Conservation (phyloP, 495 filamentous ascomycete genomes). For the Patellaria atrata region DNA sequence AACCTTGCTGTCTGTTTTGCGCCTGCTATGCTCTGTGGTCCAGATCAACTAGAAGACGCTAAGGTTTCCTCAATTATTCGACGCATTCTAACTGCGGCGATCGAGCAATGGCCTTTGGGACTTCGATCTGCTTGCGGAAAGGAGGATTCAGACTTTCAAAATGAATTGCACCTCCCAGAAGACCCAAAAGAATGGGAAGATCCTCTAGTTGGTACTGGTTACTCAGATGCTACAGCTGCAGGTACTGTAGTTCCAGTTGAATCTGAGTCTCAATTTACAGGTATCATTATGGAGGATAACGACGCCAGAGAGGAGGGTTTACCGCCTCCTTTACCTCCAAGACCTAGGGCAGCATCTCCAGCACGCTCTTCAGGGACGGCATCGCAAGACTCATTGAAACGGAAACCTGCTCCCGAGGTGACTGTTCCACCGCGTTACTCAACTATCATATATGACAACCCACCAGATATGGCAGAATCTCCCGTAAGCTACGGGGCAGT, state of each 20-base stretch:
- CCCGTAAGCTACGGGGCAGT: conserved; percentile 22
- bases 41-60: conserved; percentile 32
- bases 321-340: conserved; percentile 24
- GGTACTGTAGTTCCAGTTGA: conserved; percentile 3
- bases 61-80: conserved; percentile 32
- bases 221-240: conserved; percentile 1
- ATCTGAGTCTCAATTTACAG: conserved; percentile 18
- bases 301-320: conserved; percentile 4
- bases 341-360: conserved; percentile 4
- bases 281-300: conserved; percentile 25
- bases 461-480: conserved; percentile 18
- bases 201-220: conserved; percentile 21
- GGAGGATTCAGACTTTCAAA: conserved; percentile 11
- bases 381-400: conserved; percentile 4
- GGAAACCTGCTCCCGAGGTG: conserved; percentile 24
- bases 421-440: conserved; percentile 25
- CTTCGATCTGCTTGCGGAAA: conserved; percentile 23
- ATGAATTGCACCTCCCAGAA: conserved; percentile 20
- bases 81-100: conserved; percentile 29
- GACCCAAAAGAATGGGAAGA: conserved; percentile 27
- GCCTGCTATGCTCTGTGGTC: conserved; percentile 30
- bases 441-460: conserved; percentile 14
- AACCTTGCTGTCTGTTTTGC: conserved; percentile 40
- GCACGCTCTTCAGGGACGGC: no score
- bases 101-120: conserved; percentile 25